Evolutionary conservation across 495 filamentous ascomycete genomes (phyloP), one percentile per base, ranked within the genome.

Genomic region (Penicillium fimorum): DNA sequence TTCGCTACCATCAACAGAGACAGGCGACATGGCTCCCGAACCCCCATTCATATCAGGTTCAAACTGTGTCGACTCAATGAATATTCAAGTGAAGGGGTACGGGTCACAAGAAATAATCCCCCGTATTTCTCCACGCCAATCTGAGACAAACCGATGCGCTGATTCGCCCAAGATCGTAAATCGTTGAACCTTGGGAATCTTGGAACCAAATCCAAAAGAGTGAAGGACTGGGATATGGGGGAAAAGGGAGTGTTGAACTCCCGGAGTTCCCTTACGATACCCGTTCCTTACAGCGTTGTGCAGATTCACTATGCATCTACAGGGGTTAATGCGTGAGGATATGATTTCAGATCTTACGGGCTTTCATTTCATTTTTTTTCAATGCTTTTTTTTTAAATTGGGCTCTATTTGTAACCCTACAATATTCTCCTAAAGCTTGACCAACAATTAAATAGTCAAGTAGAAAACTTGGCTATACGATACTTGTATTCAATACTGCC

Each of bases 1-100:
- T 73, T 96, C 91, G 75, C 86, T 95, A 61, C 87, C 84, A 67
- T 84, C 86, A 65, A 86, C 84, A 70, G 90, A 93, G 69, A 90
- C 85, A 68, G 90, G 90, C 69, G 90, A 93, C 74, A 92, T 84
- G 59, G 89, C 87, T 70, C 81, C 83, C 62, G 78, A 73, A 60
- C 76, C 78, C 58, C 76, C 82, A 78, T 84, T 85, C 84, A 87
- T 68, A 57, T 86, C 63, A 62, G 56, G 60, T 46, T 51, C 56
- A 49, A 35, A 45, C 18, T 50, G 43, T 13, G 20, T 51, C 29
- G 47, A 40, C 18, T 55, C 33, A 44, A 48, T 44, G 40, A 52
- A 25, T 41, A 33, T 40, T 55, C 20, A 32, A 27, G 27, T 22
- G 18, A 17, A 12, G 35, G 32, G 48, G 48, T 2, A 22, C 22